These are phyloP conservation scores for Yamadazyma philogaea DNA, from an alignment of 805 yeast species.

Conservation along the genomic window DNA sequence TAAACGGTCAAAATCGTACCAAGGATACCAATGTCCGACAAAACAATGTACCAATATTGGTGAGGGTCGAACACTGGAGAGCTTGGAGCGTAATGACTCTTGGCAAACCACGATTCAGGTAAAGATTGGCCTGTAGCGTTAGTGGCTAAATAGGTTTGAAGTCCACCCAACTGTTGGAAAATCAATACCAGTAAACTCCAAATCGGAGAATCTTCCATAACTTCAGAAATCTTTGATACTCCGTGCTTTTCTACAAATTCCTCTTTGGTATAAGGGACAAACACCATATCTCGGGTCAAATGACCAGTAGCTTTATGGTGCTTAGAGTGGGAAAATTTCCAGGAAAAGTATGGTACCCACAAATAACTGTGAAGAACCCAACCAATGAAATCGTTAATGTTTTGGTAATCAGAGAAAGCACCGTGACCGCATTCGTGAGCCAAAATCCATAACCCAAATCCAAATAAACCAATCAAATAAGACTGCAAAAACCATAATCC, in stretches of 20 bases:
- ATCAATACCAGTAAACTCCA: constrained; percentile 40
- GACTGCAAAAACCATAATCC: constrained; percentile 23
- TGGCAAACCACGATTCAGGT: constrained; percentile 41
- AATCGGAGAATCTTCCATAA: constrained; percentile 56
- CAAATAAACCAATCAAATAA: constrained; percentile 16
- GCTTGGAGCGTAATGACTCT: constrained; percentile 53
- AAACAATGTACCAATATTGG: constrained; percentile 53
- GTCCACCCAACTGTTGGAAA: constrained; percentile 57
- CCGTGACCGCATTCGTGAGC: constrained; percentile 67
- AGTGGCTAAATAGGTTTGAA: constrained; percentile 46
- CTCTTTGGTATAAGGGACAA: constrained; percentile 53
- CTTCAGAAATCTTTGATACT: constrained; percentile 38
- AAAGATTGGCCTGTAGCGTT: constrained; percentile 55
- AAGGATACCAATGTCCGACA: constrained; percentile 56
- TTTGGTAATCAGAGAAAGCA: constrained; percentile 54
- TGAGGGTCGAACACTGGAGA: constrained; percentile 53
- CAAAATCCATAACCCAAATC: constrained; percentile 55
- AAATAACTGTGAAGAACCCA: constrained; percentile 59
- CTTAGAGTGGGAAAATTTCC: constrained; percentile 59
- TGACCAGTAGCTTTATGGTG: constrained; percentile 67
- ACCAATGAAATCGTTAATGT: constrained; percentile 54
- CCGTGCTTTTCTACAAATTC: constrained; percentile 34
- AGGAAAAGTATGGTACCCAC: constrained; percentile 59
- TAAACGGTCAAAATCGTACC: constrained; percentile 45
- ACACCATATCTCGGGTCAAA: constrained; percentile 57